These are phyloP conservation scores for Suhomyces vadensis DNA, from an alignment of 805 yeast genomes.

Conservation along the genomic window DNA sequence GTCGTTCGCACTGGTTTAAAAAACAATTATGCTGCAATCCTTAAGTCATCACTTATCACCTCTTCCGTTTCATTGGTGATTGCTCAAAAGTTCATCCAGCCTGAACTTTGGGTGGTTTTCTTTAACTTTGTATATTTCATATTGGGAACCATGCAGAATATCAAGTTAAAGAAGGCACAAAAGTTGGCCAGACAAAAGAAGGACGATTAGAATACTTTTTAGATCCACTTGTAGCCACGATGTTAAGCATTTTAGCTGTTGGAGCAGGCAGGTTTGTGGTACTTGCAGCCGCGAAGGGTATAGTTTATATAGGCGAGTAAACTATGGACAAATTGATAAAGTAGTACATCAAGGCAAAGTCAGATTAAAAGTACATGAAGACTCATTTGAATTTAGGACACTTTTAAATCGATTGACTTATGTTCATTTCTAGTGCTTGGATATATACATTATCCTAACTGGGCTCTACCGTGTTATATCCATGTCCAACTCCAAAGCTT, in stretches of 20 bases:
- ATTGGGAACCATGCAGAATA: constrained; percentile 63
- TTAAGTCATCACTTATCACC: constrained; percentile 56
- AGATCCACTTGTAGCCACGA: too few species aligned
- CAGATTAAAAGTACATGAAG: too few species aligned
- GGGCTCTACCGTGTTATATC: too few species aligned
- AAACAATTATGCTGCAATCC: constrained; percentile 46
- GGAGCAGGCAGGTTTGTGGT: not conserved
- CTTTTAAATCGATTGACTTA: too few species aligned
- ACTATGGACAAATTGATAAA: too few species aligned
- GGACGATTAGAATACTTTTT: constrained; percentile 5
- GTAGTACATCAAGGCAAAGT: too few species aligned
- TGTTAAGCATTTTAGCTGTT: too few species aligned
- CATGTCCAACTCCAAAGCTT: too few species aligned
- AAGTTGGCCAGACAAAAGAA: constrained; percentile 17
- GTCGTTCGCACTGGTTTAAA: constrained; percentile 36
- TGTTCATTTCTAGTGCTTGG: too few species aligned
- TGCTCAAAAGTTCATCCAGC: constrained; percentile 58
- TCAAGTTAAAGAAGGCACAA: constrained; percentile 46
- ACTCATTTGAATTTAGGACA: too few species aligned
- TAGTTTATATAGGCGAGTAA: too few species aligned
- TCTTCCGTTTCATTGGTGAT: constrained; percentile 51
- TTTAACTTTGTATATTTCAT: constrained; percentile 58
- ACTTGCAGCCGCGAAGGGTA: not conserved
- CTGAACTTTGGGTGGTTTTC: constrained; percentile 66
- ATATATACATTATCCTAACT: too few species aligned